Evolutionary conservation across 2,329 filamentous ascomycete species (phyloP).

Genomic region (Colletotrichum sp.): DNA sequence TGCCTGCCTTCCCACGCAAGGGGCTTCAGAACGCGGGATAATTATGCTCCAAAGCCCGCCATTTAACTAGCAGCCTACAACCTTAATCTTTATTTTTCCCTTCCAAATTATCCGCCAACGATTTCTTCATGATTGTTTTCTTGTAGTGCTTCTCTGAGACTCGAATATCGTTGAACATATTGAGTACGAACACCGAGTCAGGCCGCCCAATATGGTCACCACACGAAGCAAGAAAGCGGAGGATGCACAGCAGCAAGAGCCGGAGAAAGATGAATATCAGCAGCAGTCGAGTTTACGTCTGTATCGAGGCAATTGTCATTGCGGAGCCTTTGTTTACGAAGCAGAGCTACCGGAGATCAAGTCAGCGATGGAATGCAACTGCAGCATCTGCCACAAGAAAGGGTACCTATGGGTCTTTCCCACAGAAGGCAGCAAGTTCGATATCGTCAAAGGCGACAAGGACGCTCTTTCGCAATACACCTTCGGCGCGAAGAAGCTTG

Average conservation of each 20-base stretch:
- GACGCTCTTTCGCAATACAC: constrained; percentile 46
- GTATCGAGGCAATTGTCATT: constrained; percentile 64
- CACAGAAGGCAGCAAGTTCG: constrained; percentile 33
- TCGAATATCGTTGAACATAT: background rate
- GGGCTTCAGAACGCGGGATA: background rate
- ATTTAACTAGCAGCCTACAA: background rate
- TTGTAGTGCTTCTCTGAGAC: background rate
- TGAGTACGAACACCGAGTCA: background rate
- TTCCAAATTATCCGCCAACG: background rate
- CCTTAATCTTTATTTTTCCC: background rate
- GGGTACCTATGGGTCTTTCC: constrained; percentile 45
- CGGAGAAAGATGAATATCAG: background rate
- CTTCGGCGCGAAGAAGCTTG: constrained; percentile 42
- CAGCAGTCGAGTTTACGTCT: background rate
- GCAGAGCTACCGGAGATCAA: constrained; percentile 61
- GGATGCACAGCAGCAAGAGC: background rate
- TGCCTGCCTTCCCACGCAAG: background rate
- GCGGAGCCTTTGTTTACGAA: constrained; percentile 57
- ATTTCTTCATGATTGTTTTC: background rate
- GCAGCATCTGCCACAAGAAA: constrained; percentile 66
- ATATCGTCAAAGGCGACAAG: constrained; percentile 49
- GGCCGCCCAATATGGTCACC: background rate
- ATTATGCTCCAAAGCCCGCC: background rate
- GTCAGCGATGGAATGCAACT: constrained; percentile 63
- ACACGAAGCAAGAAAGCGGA: background rate